These are phyloP conservation scores for Tausonia pullulans DNA, from an alignment of 1,284 basidiomycete genomes.

Conservation along the genomic window DNA sequence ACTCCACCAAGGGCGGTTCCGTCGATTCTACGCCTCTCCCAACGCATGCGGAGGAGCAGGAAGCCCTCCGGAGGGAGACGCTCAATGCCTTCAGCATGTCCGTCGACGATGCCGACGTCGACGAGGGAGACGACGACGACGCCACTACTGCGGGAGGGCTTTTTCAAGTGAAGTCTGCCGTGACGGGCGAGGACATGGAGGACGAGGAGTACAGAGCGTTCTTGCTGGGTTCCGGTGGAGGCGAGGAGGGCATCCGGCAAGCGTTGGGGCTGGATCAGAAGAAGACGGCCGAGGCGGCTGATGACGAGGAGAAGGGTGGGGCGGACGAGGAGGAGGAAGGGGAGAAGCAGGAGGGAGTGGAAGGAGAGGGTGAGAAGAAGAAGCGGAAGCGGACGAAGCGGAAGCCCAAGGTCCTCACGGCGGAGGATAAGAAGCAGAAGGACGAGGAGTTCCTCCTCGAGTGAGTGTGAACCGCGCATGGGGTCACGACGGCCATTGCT, in stretches of 20 bases:
- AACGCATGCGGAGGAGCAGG: slow-evolving; percentile 72
- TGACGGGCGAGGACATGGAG: slow-evolving; percentile 55
- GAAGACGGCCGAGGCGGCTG: slow-evolving; percentile 36
- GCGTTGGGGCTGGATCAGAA: slow-evolving; percentile 33
- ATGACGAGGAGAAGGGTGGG: slow-evolving; percentile 62
- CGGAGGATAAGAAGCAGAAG: slow-evolving; percentile 24
- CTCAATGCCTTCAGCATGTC: slow-evolving; percentile 51
- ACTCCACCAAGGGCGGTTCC: slow-evolving; percentile 45
- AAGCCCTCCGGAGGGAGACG: slow-evolving; percentile 63
- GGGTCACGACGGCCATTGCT: neutral
- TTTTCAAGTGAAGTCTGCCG: slow-evolving; percentile 56
- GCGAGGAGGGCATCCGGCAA: slow-evolving; percentile 52
- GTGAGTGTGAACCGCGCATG: slow-evolving; percentile 40
- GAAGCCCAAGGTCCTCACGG: slow-evolving; percentile 18
- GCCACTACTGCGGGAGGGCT: slow-evolving; percentile 28
- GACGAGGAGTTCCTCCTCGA: slow-evolving; percentile 69
- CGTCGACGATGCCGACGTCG: slow-evolving; percentile 39
- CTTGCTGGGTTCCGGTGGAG: slow-evolving; percentile 63
- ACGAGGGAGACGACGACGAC: slow-evolving; percentile 41
- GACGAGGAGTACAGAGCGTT: slow-evolving; percentile 72
- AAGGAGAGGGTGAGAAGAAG: slow-evolving; percentile 27
- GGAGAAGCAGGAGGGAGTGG: slow-evolving; percentile 41
- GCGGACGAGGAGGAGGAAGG: slow-evolving; percentile 56
- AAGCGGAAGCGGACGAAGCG: slow-evolving; percentile 50
- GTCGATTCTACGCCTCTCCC: slow-evolving; percentile 30